These are phyloP conservation scores for Melanogaster broomeanus DNA, from an alignment of 768 basidiomycete genomes.

Conservation along the genomic window DNA sequence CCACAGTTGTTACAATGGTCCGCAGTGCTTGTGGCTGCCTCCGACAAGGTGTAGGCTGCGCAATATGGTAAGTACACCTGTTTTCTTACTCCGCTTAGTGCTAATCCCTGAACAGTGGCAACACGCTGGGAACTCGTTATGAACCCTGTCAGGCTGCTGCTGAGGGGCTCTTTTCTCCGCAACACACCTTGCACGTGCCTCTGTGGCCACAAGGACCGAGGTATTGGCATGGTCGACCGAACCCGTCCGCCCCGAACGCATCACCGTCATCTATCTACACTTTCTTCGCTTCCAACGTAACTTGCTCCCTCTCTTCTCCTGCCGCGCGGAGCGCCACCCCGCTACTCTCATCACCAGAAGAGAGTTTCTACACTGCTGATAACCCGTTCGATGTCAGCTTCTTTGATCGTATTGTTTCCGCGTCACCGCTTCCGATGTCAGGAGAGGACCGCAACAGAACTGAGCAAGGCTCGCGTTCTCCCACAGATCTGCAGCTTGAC, in stretches of 20 bases:
- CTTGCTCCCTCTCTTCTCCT: slow-evolving; percentile 29
- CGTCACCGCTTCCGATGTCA: slow-evolving; percentile 38
- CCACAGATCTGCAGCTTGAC: slow-evolving; percentile 34
- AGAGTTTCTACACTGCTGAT: slow-evolving; percentile 20
- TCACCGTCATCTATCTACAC: slow-evolving; percentile 38
- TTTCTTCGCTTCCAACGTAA: slow-evolving; percentile 49
- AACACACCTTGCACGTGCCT: slow-evolving; percentile 18
- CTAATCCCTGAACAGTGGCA: slow-evolving; percentile 49
- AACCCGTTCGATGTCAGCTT: slow-evolving; percentile 38
- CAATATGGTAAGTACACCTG: slow-evolving; percentile 45
- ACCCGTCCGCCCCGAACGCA: slow-evolving; percentile 12
- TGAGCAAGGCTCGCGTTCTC: slow-evolving; percentile 15
- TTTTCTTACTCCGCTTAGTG: not conserved
- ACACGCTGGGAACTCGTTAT: slow-evolving; percentile 62
- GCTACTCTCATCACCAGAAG: slow-evolving; percentile 12
- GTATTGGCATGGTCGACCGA: slow-evolving; percentile 39
- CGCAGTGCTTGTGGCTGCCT: slow-evolving; percentile 64
- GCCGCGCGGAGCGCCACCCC: not conserved
- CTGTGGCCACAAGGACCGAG: slow-evolving; percentile 42
- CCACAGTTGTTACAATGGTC: slow-evolving; percentile 49
- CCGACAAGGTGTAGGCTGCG: slow-evolving; percentile 68
- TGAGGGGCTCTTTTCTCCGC: slow-evolving; percentile 40
- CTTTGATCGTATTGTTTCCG: slow-evolving; percentile 41
- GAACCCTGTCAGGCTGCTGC: slow-evolving; percentile 60
- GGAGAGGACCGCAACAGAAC: slow-evolving; percentile 28